Evolutionary conservation across 2,329 filamentous ascomycete species (phyloP).

Genomic region (Penicillium sclerotiorum): DNA sequence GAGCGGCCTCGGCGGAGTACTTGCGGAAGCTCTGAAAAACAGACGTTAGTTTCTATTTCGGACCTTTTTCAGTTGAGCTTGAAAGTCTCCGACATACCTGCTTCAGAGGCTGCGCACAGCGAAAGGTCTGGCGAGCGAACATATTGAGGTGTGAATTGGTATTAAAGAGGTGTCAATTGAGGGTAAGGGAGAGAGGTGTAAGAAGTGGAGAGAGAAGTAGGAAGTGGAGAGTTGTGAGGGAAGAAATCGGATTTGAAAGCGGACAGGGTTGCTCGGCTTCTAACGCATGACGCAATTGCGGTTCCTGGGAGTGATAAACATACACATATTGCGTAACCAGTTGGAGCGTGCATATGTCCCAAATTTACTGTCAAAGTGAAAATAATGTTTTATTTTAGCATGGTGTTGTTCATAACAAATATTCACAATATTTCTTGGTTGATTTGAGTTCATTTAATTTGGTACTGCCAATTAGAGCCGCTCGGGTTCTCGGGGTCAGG

Average conservation of each 20-base stretch:
- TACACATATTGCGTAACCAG: conserved; percentile 8
- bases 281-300: conserved; percentile 36
- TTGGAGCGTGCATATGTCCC: neutral
- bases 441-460: too few relatives aligned
- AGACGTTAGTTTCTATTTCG: neutral
- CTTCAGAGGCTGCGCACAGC: conserved; percentile 66
- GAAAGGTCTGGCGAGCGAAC: conserved; percentile 68
- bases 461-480: neutral
- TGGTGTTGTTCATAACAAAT: too few relatives aligned
- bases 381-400: neutral
- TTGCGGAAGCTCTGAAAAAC: conserved; percentile 61
- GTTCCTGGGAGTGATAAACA: conserved; percentile 13
- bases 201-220: conserved; percentile 13
- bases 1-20: conserved; percentile 68
- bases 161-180: conserved; percentile 7
- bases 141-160: conserved; percentile 50
- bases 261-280: conserved; percentile 20
- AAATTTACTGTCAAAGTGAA: neutral
- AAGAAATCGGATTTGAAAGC: conserved; percentile 28
- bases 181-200: conserved; percentile 11
- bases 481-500: neutral
- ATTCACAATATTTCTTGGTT: too few relatives aligned
- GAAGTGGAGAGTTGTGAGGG: conserved; percentile 16
- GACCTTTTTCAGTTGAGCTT: neutral
- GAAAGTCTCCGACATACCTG: conserved; percentile 54